These are phyloP conservation scores for Thamnidium elegans DNA, from an alignment of 192 early-diverging fungal genomes.

Conservation along the genomic window DNA sequence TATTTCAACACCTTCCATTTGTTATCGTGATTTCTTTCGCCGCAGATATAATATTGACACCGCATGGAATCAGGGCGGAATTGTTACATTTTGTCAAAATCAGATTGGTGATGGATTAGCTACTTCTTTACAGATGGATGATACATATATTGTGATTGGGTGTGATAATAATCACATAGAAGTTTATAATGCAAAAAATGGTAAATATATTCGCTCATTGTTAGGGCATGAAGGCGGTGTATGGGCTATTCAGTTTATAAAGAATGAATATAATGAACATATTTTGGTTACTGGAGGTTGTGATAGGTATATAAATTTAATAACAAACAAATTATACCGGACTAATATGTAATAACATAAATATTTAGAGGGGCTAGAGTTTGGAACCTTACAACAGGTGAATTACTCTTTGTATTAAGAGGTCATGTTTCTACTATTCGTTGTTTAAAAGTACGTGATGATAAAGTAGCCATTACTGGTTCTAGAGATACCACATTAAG, in stretches of 20 bases:
- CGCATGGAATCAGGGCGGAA: slow-evolving; percentile 49
- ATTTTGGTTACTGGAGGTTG: slow-evolving; percentile 93
- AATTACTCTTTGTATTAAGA: slow-evolving; percentile 83
- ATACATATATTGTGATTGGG: slow-evolving; percentile 91
- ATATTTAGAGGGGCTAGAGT: slow-evolving; percentile 81
- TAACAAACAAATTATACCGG: no score
- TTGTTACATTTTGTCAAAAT: slow-evolving; percentile 51
- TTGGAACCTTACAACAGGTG: slow-evolving; percentile 89
- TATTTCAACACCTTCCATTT: slow-evolving; percentile 15
- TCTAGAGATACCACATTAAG: slow-evolving; percentile 90
- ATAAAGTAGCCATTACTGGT: slow-evolving; percentile 81
- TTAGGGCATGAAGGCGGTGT: slow-evolving; percentile 92
- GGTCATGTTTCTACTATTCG: slow-evolving; percentile 97
- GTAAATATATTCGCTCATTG: slow-evolving; percentile 66
- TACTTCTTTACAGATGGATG: slow-evolving; percentile 94
- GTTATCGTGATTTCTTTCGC: slow-evolving; percentile 52
- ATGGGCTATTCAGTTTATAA: slow-evolving; percentile 86
- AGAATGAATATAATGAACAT: slow-evolving; percentile 43
- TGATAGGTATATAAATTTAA: slow-evolving; percentile 65
- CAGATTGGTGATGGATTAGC: slow-evolving; percentile 64
- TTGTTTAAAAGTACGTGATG: slow-evolving; percentile 77
- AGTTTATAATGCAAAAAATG: slow-evolving; percentile 84
- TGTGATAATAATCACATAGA: slow-evolving; percentile 92
- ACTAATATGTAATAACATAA: no score
- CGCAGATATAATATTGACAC: slow-evolving; percentile 52